Base-by-base conservation (phyloP, 2,329 filamentous ascomycete species). In the Beauveria caledonica region DNA sequence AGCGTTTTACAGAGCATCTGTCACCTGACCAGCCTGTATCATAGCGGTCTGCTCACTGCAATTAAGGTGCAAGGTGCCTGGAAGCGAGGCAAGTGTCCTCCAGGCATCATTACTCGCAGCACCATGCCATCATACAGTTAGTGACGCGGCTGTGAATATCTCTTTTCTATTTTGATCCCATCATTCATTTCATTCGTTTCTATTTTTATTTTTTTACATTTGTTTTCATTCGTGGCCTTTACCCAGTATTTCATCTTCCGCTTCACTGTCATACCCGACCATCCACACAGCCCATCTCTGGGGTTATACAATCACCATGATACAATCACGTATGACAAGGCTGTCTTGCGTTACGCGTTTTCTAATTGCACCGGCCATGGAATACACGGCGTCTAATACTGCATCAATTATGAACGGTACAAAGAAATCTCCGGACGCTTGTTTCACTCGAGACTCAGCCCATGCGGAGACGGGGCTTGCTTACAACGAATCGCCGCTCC, bases 401-500 rank as follows among this genome's bases (percentile, higher is more conserved):
- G 53, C 40, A 48, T 29, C n/a, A 39, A 25, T 39, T 25, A 21
- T 36, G 13, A 48, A n/a, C n/a, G 5, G 15, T 5, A 40, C 21
- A 48, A 58, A 33, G 7, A 58, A 58, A 44, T 58, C 56, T 51
- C 56, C 56, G 56, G 49, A 51, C 33, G 56, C 46, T 36, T 58
- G 56, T 58, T 58, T 58, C 56, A 58, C 46, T 50, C 56, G 56
- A 58, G 56, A 58, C 56, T 58, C 56, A 58, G 56, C 56, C 25
- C 46, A 23, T 51, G 56, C 56, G 56, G 56, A 51, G 56, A 58
- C 29, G 56, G 46, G 56, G 56, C 56, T 40, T 51, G 46, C 46
- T 33, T 33, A 44, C 56, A 48, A 45, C 46, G 17, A 58, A 33
- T 58, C 17, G 36, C 36, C 5, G 21, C 15, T 19, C 33, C 46